These are phyloP conservation scores for Chaetomium sp. DNA, from an alignment of 2,329 filamentous ascomycete genomes.

Conservation along the genomic window DNA sequence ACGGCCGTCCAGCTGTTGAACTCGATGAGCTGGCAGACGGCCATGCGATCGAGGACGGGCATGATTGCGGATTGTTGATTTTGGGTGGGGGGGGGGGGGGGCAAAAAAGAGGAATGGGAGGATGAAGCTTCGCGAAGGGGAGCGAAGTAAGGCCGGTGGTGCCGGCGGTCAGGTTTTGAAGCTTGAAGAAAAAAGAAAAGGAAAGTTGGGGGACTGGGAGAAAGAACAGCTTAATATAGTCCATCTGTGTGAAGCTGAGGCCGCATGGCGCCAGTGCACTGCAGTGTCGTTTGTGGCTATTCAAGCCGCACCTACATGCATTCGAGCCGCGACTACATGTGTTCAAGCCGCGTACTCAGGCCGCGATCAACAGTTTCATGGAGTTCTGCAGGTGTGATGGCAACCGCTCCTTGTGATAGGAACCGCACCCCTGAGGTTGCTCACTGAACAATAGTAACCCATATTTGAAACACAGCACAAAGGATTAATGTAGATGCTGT, in stretches of 20 bases:
- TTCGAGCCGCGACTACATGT: neutral
- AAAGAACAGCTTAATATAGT: neutral
- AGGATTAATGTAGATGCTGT: neutral
- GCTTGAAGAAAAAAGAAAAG: neutral
- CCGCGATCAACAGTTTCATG: neutral
- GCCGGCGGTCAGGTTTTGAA: neutral
- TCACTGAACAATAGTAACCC: neutral
- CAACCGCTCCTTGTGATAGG: neutral
- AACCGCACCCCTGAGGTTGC: neutral
- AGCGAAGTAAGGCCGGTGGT: neutral
- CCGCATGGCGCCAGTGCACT: neutral
- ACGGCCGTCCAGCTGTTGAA: slow-evolving; percentile 21
- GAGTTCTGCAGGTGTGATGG: neutral
- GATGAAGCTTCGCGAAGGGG: neutral
- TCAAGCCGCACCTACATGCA: no score
- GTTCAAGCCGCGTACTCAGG: neutral
- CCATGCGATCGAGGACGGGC: slow-evolving; percentile 14
- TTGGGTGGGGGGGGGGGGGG: no score
- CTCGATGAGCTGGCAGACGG: slow-evolving; percentile 9
- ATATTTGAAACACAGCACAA: neutral
- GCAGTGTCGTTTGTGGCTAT: neutral
- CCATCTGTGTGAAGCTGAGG: neutral
- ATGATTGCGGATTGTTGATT: slow-evolving; percentile 9
- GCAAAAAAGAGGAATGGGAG: no score
- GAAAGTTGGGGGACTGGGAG: neutral